A percentile compares a stretch with the other conserved stretches of the same genome.
phyloP scores from a whole-genome alignment of 2,329 filamentous ascomycete genomes.

The Ascochyta clinopodiicola region DNA sequence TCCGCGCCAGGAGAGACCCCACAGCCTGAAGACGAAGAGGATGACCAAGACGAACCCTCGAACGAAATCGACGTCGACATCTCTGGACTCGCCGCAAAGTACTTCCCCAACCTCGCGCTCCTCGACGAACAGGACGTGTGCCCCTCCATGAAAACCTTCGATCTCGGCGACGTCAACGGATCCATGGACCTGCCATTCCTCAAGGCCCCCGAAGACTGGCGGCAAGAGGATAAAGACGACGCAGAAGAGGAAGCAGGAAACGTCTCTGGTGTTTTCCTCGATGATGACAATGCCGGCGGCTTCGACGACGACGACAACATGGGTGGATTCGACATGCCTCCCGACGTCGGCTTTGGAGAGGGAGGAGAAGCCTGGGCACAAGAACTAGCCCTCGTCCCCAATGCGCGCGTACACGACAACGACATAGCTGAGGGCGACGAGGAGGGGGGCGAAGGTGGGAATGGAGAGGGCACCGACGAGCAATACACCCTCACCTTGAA shows the following conservation, averaged over 20 bases:
- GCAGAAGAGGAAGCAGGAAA: conserved; percentile 63
- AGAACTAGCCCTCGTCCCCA: conserved; percentile 84
- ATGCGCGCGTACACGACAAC: conserved; percentile 78
- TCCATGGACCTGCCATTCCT: conserved; percentile 91
- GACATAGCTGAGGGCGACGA: conserved; percentile 63
- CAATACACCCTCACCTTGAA: conserved; percentile 83
- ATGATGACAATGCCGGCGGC: conserved; percentile 82
- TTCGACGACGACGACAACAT: conserved; percentile 77
- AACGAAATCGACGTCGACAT: conserved; percentile 81
- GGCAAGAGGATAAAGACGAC: conserved; percentile 68
- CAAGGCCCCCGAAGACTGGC: conserved; percentile 86
- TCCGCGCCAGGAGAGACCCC: conserved; percentile 50
- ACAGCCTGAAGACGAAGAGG: conserved; percentile 39
- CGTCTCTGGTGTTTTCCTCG: conserved; percentile 81
- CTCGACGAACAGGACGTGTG: conserved; percentile 92
- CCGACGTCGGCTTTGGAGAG: conserved; percentile 86
- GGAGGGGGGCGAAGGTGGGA: conserved; percentile 54
- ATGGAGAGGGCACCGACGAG: conserved; percentile 62
- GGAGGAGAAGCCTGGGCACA: conserved; percentile 95
- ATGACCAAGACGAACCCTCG: conserved; percentile 47
- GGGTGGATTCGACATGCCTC: conserved; percentile 65
- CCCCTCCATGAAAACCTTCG: conserved; percentile 91
- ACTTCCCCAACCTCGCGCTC: conserved; percentile 80
- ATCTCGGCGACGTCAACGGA: conserved; percentile 83
- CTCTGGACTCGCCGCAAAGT: conserved; percentile 73